A percentile compares a stretch with the other conserved stretches of the same genome.
Conservation (phyloP, 768 basidiomycete species). For the Phylloporus rhodoxanthus region DNA sequence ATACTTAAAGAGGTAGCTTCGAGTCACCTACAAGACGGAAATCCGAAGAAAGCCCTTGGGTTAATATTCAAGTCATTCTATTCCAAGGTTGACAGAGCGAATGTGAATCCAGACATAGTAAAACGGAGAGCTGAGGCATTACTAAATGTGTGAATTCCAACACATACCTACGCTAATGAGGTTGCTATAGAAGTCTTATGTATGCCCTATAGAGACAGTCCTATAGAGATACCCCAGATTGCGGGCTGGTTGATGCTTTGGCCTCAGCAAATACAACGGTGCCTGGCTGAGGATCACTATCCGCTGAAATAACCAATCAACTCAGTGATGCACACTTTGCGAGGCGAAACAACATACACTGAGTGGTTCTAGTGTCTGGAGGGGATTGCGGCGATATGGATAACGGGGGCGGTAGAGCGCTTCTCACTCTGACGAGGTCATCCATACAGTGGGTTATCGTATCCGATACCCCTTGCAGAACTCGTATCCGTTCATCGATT, state of each 20-base stretch:
- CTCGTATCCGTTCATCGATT: conserved; percentile 76
- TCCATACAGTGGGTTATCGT: conserved; percentile 71
- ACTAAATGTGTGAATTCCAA: conserved; percentile 17
- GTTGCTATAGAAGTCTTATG: conserved; percentile 1
- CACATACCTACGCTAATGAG: background rate
- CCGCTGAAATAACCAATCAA: background rate
- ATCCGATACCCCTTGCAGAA: conserved; percentile 72
- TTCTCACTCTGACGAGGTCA: conserved; percentile 71
- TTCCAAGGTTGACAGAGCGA: conserved; percentile 50
- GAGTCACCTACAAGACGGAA: conserved; percentile 12
- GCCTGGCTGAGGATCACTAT: background rate
- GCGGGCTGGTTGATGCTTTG: background rate
- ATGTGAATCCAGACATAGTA: conserved; percentile 53
- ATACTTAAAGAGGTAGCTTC: conserved; percentile 41
- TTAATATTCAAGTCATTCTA: conserved; percentile 61
- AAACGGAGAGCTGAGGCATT: conserved; percentile 44
- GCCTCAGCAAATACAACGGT: background rate
- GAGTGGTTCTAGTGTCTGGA: conserved; percentile 8
- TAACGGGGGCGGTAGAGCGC: conserved; percentile 49
- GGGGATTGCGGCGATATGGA: conserved; percentile 10
- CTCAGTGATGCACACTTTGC: background rate
- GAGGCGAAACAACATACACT: conserved; percentile 9
- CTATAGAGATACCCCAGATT: conserved; percentile 2
- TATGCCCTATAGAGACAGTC: background rate
- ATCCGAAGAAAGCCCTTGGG: conserved; percentile 34